Evolutionary conservation across 2,329 filamentous ascomycete genomes (phyloP), one percentile per base, ranked within the genome.

Genomic region (Berkeleyomyces rouxiae): DNA sequence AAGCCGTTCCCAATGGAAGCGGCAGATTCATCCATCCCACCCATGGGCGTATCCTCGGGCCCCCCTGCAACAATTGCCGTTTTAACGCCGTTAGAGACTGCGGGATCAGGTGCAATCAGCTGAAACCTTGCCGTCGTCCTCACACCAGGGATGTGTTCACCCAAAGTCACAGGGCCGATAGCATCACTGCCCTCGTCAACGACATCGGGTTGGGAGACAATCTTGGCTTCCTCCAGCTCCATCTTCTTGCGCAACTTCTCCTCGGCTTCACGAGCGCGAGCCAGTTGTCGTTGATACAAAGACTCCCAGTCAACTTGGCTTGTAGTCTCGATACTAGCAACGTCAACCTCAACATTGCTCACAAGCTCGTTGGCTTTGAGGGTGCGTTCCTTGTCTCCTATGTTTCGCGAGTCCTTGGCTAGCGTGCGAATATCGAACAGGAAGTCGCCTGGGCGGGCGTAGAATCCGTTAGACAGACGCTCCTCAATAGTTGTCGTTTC

Each of bases 381-480:
- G 1, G 86, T 83, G 47, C 90, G 81, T 66, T 95, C 87, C 68
- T 85, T 84, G 69, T 97, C 92, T n/a, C 87, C 88, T 64, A 85
- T 81, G 9, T 84, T 85, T 70, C 85, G 88, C 9, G 91, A 85
- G 74, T 99, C 93, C 71, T 89, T 92, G 31, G 86, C 86, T 4
- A 99, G 76, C 43, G 85, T 82, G 71, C 86, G 88, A 69, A 97
- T 88, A 71, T 99, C 93, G 47, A 85, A 84, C 59, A 95, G 74
- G 70, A 96, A 99, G 71, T 96, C 92, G 68, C 86, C 86, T 0
- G 91, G 89, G 9, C 91, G 84, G 68, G 90, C 89, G 73, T 99
- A 99, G 74, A 90, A 99, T 4, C 93, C 93, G 71, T 99, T 97
- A 3, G 90, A 95, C 42, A 99, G 78, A n/a, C 93, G 85, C 71